phyloP scores from a whole-genome alignment of 192 early-diverging fungal species.

The Coemansia brasiliensis region DNA sequence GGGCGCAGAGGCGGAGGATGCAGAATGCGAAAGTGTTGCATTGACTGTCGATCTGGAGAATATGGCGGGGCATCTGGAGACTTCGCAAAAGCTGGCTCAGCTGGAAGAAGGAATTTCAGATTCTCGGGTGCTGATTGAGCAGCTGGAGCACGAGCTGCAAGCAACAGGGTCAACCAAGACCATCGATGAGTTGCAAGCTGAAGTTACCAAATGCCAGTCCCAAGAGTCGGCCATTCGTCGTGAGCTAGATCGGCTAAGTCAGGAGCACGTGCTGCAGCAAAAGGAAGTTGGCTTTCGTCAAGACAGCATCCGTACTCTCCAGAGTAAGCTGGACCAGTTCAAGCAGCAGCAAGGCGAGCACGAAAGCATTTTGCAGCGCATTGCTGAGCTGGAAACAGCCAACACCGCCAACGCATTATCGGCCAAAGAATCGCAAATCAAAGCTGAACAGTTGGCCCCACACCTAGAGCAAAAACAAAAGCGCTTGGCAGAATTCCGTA shows the following conservation, averaged over 20 bases:
- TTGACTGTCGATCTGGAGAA: constrained; percentile 20
- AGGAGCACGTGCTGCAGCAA: constrained; percentile 59
- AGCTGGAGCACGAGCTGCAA: constrained; percentile 56
- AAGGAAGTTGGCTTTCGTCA: constrained; percentile 55
- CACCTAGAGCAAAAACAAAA: constrained; percentile 23
- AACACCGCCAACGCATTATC: constrained; percentile 10
- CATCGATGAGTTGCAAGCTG: constrained; percentile 64
- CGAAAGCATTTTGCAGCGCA: constrained; percentile 22
- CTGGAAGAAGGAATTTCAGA: constrained; percentile 41
- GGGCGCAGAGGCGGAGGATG: constrained; percentile 10
- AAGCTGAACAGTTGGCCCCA: constrained; percentile 24
- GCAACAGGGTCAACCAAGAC: constrained; percentile 65
- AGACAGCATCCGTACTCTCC: constrained; percentile 29
- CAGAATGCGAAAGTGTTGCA: constrained; percentile 18
- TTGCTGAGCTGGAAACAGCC: constrained; percentile 19
- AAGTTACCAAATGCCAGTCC: constrained; percentile 52
- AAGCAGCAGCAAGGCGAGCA: constrained; percentile 35
- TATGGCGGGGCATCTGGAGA: constrained; percentile 13
- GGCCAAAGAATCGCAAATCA: constrained; percentile 10
- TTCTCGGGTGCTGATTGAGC: constrained; percentile 54
- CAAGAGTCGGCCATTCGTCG: constrained; percentile 51
- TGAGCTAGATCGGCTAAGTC: constrained; percentile 57
- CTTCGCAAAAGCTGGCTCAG: constrained; percentile 26
- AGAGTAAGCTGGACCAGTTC: constrained; percentile 26
- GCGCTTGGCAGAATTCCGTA: constrained; percentile 34